Conservation (phyloP, 2,329 filamentous ascomycete species). For the Leptographium lundbergii region DNA sequence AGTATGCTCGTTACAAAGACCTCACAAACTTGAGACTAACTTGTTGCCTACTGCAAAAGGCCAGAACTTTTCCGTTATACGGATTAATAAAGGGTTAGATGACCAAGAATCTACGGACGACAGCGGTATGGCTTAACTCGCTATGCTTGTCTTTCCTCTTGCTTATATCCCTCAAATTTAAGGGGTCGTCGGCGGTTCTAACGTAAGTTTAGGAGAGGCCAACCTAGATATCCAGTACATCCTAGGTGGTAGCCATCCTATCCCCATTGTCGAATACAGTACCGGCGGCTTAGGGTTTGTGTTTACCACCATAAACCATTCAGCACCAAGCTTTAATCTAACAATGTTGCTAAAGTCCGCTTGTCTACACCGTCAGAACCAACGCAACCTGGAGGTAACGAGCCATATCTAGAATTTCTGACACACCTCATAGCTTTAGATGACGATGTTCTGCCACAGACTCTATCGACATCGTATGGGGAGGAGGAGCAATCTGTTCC, state of each 20-base stretch:
- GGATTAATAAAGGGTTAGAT: constrained; percentile 43
- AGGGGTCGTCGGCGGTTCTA: background rate
- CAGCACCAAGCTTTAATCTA: constrained; percentile 14
- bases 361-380: constrained; percentile 37
- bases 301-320: too few relatives aligned
- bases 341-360: constrained; percentile 28
- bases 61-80: constrained; percentile 40
- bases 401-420: constrained; percentile 54
- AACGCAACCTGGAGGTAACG: constrained; percentile 40
- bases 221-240: constrained; percentile 54
- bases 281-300: constrained; percentile 37
- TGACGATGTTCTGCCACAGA: constrained; percentile 40
- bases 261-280: constrained; percentile 44
- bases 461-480: constrained; percentile 54
- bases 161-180: background rate
- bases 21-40: constrained; percentile 34
- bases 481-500: constrained; percentile 56
- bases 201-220: constrained; percentile 32
- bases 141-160: background rate
- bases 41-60: constrained; percentile 38
- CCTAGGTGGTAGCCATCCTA: constrained; percentile 38
- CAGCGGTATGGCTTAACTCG: constrained; percentile 15
- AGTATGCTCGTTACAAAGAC: constrained; percentile 36
- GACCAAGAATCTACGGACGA: constrained; percentile 27
- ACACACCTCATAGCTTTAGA: constrained; percentile 41